Percentiles rank a stretch among this genome's conserved stretches.
These are phyloP conservation scores for Grifola frondosa DNA, from an alignment of 1,284 basidiomycete species.

Conservation along the genomic window DNA sequence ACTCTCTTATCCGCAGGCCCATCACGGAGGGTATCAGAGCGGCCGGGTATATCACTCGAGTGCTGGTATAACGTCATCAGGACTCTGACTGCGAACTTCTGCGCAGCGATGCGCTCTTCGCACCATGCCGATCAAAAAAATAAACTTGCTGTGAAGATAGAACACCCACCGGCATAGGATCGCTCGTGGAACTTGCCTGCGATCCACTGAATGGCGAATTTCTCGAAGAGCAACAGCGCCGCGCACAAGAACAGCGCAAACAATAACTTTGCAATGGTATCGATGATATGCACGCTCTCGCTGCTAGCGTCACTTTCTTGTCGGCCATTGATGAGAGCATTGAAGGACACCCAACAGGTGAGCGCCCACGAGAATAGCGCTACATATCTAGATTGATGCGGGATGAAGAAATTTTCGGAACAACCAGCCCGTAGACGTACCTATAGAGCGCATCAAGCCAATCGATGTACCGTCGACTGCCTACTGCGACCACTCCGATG, in stretches of 20 bases:
- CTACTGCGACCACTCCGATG: constrained; percentile 71
- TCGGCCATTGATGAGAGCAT: constrained; percentile 58
- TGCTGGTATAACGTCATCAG: constrained; percentile 80
- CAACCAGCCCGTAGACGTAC: constrained; percentile 33
- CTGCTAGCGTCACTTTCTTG: constrained; percentile 31
- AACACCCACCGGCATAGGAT: constrained; percentile 70
- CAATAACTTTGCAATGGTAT: constrained; percentile 61
- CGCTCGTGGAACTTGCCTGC: constrained; percentile 85
- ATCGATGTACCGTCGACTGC: constrained; percentile 71
- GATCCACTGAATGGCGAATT: constrained; percentile 86
- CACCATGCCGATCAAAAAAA: not conserved
- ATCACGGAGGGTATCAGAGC: constrained; percentile 62
- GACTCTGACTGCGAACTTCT: constrained; percentile 77
- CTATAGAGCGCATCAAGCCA: constrained; percentile 69
- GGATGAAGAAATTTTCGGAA: constrained; percentile 1
- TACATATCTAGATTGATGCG: constrained; percentile 48
- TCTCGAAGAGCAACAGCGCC: constrained; percentile 77
- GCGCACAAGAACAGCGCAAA: constrained; percentile 78
- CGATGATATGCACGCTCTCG: constrained; percentile 36
- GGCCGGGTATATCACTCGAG: constrained; percentile 70
- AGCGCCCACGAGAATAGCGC: constrained; percentile 77
- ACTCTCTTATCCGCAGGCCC: constrained; percentile 37
- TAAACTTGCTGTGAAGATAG: not conserved
- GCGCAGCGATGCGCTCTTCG: constrained; percentile 77
- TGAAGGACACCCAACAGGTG: constrained; percentile 66